Base-by-base conservation (phyloP, 2,329 filamentous ascomycete genomes). In the Claviceps fusiformis region DNA sequence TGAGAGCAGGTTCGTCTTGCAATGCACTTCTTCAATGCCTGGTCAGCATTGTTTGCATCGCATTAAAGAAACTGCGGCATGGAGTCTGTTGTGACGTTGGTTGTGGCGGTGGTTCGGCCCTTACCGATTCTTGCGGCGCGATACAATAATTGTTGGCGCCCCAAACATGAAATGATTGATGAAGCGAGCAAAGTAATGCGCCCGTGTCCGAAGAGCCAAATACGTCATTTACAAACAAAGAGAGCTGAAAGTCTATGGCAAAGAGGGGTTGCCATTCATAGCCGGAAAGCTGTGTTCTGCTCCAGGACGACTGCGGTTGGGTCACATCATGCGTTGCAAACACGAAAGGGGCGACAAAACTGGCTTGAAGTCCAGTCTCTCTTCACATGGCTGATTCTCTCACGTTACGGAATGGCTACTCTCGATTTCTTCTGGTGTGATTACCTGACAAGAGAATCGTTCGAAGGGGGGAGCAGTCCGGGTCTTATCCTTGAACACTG, bases 1-100 rank as follows among this genome's bases (percentile, higher is more conserved):
- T 65, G 81, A 85, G 80, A 72, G 66, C 69, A 73, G 78, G 73
- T 69, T 67, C 67, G 75, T 77, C 75, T 71, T 72, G 74, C 73
- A 67, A 63, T 67, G 69, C 67, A 65, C 69, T 68, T 63, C 62
- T 62, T 62, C 65, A 68, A 60, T 63, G 75, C 75, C 76, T 80
- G 76, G 75, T 76, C 78, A 80, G 77, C 77, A 72, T 63, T 57
- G 59, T 58, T 55, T 53, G 54, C 64, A 61, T 59, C 24, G 63
- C 59, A 59, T 53, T 52, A 41, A 56, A 33, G 47, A 64, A 64
- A 63, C 61, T 55, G 57, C 59, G 62, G 62, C 62, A 43, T 46
- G 44, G 33, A 49, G 47, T 55, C 52, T 45, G 50, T 19, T 47
- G 46, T 48, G 54, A 54, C 56, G 37, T 44, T 52, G 43, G 54